These are phyloP conservation scores for Glycyrrhiza uralensis DNA, from an alignment of 306 rosid species.

Conservation along the genomic window DNA sequence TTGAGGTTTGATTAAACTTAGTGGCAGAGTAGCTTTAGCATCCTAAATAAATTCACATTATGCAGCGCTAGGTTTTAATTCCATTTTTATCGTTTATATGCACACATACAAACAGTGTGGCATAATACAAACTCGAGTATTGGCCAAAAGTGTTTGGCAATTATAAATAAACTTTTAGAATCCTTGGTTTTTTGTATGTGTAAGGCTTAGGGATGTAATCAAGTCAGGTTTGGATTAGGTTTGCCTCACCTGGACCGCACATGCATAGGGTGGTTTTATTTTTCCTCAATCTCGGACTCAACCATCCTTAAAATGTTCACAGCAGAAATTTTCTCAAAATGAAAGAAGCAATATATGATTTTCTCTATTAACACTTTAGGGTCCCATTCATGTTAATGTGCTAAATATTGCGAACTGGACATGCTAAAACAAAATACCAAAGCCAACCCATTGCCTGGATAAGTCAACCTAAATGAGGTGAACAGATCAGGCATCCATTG, in stretches of 20 bases:
- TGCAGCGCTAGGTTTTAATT: neutral
- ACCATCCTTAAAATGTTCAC: neutral
- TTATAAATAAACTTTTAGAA: neutral
- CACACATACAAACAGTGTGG: neutral
- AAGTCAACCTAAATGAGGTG: neutral
- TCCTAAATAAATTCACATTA: neutral
- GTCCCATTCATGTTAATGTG: neutral
- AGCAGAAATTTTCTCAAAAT: neutral
- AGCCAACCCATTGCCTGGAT: neutral
- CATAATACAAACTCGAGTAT: neutral
- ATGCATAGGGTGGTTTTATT: neutral
- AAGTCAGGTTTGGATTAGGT: neutral
- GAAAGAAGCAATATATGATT: neutral
- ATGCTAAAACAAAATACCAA: neutral
- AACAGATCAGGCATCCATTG: no score
- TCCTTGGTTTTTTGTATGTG: neutral
- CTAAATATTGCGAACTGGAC: neutral
- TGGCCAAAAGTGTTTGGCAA: neutral
- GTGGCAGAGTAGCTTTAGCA: neutral
- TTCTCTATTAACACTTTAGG: neutral
- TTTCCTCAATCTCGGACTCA: neutral
- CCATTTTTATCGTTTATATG: neutral
- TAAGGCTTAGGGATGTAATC: neutral
- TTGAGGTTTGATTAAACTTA: constrained; percentile 12
- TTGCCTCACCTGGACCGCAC: neutral